phyloP scores from a whole-genome alignment of 2,329 filamentous ascomycete genomes.

The Aspergillus sojae region DNA sequence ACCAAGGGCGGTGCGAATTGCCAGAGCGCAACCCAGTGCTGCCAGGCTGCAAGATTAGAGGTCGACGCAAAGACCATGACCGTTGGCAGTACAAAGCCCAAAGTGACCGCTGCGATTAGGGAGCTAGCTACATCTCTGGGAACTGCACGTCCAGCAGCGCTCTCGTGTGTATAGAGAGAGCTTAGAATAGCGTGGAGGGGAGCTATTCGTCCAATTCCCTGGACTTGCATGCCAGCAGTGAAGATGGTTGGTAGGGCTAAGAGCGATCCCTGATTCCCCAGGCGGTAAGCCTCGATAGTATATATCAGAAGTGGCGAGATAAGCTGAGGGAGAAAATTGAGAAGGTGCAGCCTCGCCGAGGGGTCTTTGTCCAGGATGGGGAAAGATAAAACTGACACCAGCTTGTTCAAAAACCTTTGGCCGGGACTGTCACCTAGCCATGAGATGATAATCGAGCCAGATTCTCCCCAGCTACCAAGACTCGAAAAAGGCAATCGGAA shows the following conservation, averaged over 20 bases:
- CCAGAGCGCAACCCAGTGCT: slow-evolving; percentile 3
- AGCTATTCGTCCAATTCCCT: not conserved
- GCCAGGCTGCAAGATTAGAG: not conserved
- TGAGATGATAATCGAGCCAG: not conserved
- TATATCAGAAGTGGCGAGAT: slow-evolving; percentile 4
- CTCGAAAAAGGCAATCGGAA: not conserved
- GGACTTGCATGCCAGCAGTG: not conserved
- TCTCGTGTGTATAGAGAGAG: not conserved
- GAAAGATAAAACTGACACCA: not conserved
- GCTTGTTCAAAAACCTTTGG: not conserved
- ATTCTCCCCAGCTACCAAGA: not conserved
- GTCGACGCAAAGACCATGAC: not conserved
- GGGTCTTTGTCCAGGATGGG: not conserved
- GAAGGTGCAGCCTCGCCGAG: not conserved
- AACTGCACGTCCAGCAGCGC: not conserved
- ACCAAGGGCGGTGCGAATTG: slow-evolving; percentile 1
- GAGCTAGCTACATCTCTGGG: not conserved
- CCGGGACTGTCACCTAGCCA: not conserved
- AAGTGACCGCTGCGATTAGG: not conserved
- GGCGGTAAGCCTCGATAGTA: not conserved
- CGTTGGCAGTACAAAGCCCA: not conserved
- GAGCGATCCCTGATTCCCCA: not conserved
- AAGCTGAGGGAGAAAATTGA: slow-evolving; percentile 3
- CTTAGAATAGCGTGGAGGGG: not conserved
- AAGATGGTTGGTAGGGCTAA: not conserved